Base-by-base conservation (phyloP, 2,329 filamentous ascomycete genomes). In the Ophiocordyceps polyrhachis-furcata region DNA sequence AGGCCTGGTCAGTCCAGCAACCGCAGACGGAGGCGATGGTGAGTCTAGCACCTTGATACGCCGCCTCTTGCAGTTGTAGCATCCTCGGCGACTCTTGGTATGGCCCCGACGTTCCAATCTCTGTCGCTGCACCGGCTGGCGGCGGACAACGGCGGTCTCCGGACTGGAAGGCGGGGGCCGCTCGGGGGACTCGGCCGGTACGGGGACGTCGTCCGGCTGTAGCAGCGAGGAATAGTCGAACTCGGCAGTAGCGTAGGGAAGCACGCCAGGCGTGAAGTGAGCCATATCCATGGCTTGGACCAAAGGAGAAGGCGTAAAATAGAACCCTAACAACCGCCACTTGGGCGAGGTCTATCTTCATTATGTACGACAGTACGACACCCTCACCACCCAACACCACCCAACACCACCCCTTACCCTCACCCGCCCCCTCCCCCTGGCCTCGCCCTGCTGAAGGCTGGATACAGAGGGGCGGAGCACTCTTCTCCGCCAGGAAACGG, bases 11-110 rank as follows among this genome's bases (percentile, higher is more conserved):
- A 38, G 11, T 19, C 9, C 11, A 38, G n/a, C 15, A n/a, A 12
- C 3, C 32, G 17, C 17, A 8, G 17, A 28, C 4, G 35, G n/a
- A 14, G n/a, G 15, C 13, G 13, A 15, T 15, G 31, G 13, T 15
- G 15, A n/a, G 5, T 17, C 17, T 5, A 2, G 35, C 58, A 71
- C 72, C 68, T 77, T 81, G 56, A 82, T 80, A 47, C 76, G 70
- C 38, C 77, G 63, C 46, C 71, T 66, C 58, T 81, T 81, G 62
- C 78, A 82, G 55, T 79, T 79, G 57, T 71, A 81, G 58, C 78
- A 81, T 9, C 77, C 78, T 15, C 71, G 65, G 21, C 78, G 68
- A 43, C 74, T 79, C 57, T 82, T 82, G 12, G 74, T 80, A 49
- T 81, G 78, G 0, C 77, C 76, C 49, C 74, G 68, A 45, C 77